A percentile compares a stretch with the other conserved stretches of the same genome.
These are phyloP conservation scores for Chlorella vulgaris DNA, from an alignment of 139 green algal genomes.

Conservation along the genomic window DNA sequence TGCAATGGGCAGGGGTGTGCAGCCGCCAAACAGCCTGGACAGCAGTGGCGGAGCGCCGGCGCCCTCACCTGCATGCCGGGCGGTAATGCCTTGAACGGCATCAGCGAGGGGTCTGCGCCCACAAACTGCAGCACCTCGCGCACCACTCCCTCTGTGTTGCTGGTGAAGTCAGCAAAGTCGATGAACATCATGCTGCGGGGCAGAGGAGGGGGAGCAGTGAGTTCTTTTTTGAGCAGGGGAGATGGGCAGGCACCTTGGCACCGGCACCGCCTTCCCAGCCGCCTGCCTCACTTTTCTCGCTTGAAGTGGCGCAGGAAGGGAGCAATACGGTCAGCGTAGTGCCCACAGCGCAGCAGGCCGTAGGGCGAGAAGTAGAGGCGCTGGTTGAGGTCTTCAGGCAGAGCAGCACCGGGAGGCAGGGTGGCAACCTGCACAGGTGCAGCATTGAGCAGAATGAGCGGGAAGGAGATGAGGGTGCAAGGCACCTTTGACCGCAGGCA, in stretches of 20 bases:
- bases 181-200: constrained; percentile 74
- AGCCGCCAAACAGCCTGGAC: too few relatives aligned
- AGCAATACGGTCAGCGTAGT: constrained; percentile 61
- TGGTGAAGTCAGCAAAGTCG: constrained; percentile 69
- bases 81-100: constrained; percentile 44
- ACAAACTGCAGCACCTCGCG: constrained; percentile 67
- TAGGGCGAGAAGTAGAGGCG: constrained; percentile 50
- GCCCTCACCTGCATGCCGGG: constrained; percentile 57
- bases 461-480: too few relatives aligned
- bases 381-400: constrained; percentile 61
- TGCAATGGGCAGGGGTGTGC: too few relatives aligned
- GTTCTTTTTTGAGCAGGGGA: background rate
- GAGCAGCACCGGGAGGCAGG: constrained; percentile 41
- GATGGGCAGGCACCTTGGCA: background rate
- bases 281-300: constrained; percentile 56
- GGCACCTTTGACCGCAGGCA: too few relatives aligned
- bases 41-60: too few relatives aligned
- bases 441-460: constrained; percentile 17
- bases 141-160: constrained; percentile 58
- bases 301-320: constrained; percentile 71
- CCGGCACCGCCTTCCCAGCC: background rate
- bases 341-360: constrained; percentile 56
- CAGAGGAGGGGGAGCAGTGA: background rate
- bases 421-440: constrained; percentile 41
- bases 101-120: constrained; percentile 55